Evolutionary conservation across 208 protist genomes (phyloP).

Genomic region (Jaenimonas drosophilae): DNA sequence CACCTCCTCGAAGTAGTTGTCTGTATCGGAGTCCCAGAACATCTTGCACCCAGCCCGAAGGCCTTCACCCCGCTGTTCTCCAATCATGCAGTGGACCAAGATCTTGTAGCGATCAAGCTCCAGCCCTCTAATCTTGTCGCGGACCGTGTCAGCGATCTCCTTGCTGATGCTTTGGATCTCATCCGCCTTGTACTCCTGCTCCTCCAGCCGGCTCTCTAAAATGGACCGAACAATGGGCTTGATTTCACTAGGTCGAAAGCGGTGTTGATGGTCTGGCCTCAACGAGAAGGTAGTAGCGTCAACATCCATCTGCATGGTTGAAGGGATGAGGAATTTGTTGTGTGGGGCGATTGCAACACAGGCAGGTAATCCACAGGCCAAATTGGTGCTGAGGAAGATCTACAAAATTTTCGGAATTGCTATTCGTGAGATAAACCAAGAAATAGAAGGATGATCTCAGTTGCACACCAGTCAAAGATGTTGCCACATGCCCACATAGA

Average conservation of each 20-base stretch:
- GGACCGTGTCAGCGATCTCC: slow-evolving; percentile 87
- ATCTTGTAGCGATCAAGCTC: slow-evolving; percentile 92
- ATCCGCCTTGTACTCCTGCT: slow-evolving; percentile 86
- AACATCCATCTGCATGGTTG: slow-evolving; percentile 42
- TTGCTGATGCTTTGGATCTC: slow-evolving; percentile 88
- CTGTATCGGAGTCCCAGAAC: slow-evolving; percentile 95
- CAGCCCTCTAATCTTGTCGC: slow-evolving; percentile 68
- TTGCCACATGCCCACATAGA: too few species aligned
- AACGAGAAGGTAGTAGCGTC: slow-evolving; percentile 82
- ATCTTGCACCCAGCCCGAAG: slow-evolving; percentile 89
- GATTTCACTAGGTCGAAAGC: slow-evolving; percentile 79
- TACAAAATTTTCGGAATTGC: too few species aligned
- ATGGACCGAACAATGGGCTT: slow-evolving; percentile 69
- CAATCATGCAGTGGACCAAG: slow-evolving; percentile 91
- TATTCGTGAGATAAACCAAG: too few species aligned
- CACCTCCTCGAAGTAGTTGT: slow-evolving; percentile 90
- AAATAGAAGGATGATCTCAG: too few species aligned
- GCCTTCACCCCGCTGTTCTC: slow-evolving; percentile 88
- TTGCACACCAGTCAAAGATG: too few species aligned
- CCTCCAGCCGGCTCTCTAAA: slow-evolving; percentile 67
- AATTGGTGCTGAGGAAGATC: too few species aligned
- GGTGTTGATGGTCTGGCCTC: slow-evolving; percentile 75
- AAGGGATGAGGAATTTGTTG: background rate
- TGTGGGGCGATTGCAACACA: too few species aligned
- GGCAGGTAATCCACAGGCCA: too few species aligned